Evolutionary conservation across 345 rosid species (phyloP), one percentile per base, ranked within the genome.

Genomic region (Chamaenerion angustifolium): DNA sequence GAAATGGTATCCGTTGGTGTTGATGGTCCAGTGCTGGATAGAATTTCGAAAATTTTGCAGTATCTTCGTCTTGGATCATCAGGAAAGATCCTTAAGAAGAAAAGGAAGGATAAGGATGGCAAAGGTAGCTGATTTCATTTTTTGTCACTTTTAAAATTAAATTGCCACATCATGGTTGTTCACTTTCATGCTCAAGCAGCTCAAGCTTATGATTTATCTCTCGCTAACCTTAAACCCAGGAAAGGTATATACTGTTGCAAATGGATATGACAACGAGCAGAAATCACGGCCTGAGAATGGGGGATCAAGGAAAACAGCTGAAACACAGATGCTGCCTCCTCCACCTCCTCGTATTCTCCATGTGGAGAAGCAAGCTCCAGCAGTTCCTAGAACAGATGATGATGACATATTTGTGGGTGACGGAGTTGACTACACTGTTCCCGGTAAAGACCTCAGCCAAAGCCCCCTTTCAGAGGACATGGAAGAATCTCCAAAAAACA

Each of bases 31-130:
- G 96, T 92, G 58, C 82, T 92, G 56, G 98, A 92, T 74, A 81
- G 95, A 49, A 92, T 92, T 68, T 82, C 95, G 44, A 92, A 86
- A 70, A 87, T 92, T 56, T 80, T 92, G 95, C 72, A 85, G 27
- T 92, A 92, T 69, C 96, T 92, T 66, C 96, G 98, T 59, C 98
- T 87, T 64, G 96, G 96, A 59, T 84, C 98, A 61, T 84, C 98
- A 37, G 98, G 98, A 57, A 87, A 92, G 81, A 93, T 92, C 65
- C 87, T 87, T 47, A 92, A 92, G 85, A 90, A 87, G 95, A 92
- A 92, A 73, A 92, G 76, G 89, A 92, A 87, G 66, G 96, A 92
- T 52, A 92, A 71, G 73, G 95, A 82, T 52, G 51, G 66, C 1
- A 87, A 72, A 80, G 93, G 98, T 84, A 31, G 37, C 37, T 31